These are phyloP conservation scores for Aspergillus niger DNA, from an alignment of 2,329 filamentous ascomycete species.

Conservation along the genomic window DNA sequence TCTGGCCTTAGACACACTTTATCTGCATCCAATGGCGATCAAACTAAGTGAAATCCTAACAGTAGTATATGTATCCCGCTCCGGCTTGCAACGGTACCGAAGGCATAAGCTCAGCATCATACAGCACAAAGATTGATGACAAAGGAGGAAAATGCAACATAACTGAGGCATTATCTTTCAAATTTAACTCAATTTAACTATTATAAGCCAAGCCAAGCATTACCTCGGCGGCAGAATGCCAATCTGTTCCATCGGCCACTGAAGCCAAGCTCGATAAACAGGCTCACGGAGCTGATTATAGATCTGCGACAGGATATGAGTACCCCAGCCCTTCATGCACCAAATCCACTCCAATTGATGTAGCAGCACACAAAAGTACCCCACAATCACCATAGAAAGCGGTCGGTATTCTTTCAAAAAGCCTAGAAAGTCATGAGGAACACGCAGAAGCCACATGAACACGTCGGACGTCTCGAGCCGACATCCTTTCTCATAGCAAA, in stretches of 20 bases:
- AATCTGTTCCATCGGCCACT: constrained; percentile 19
- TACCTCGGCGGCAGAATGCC: neutral
- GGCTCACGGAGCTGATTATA: constrained; percentile 8
- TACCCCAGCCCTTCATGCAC: constrained; percentile 22
- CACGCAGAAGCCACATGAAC: constrained; percentile 23
- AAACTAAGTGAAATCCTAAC: too few relatives aligned
- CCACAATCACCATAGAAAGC: constrained; percentile 19
- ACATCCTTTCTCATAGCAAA: constrained; percentile 7
- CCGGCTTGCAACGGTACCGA: too few relatives aligned
- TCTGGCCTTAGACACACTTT: too few relatives aligned
- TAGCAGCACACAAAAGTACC: constrained; percentile 19
- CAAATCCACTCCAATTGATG: constrained; percentile 25
- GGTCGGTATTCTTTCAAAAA: constrained; percentile 9
- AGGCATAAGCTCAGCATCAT: too few relatives aligned
- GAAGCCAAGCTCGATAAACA: constrained; percentile 18
- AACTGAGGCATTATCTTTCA: too few relatives aligned
- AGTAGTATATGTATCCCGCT: too few relatives aligned
- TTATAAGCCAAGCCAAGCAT: too few relatives aligned
- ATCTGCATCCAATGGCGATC: too few relatives aligned
- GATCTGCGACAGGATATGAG: constrained; percentile 17
- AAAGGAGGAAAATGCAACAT: too few relatives aligned
- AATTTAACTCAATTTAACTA: too few relatives aligned
- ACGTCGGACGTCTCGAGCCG: constrained; percentile 24
- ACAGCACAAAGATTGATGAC: too few relatives aligned
- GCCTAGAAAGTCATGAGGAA: constrained; percentile 18